Conservation (phyloP, 306 rosid genomes). For the Senna siamea region DNA sequence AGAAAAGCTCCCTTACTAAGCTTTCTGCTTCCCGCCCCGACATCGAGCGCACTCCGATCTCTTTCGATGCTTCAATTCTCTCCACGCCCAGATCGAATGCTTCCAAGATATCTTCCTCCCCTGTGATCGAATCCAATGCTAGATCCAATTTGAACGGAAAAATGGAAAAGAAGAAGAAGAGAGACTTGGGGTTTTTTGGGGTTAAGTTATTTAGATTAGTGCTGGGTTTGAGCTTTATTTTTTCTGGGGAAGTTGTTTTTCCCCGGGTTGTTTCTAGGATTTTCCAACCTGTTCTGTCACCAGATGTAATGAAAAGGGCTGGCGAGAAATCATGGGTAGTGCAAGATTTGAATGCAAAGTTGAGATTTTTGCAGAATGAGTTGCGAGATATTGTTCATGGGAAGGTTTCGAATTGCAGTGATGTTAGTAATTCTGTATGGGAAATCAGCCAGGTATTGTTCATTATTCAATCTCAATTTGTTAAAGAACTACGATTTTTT, state of each 20-base stretch:
- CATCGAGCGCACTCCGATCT: conserved; percentile 56
- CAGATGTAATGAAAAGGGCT: conserved; percentile 50
- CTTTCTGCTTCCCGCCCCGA: conserved; percentile 56
- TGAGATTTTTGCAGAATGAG: conserved; percentile 67
- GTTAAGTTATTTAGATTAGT: conserved; percentile 33
- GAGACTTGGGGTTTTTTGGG: conserved; percentile 35
- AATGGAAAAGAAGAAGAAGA: conserved; percentile 25
- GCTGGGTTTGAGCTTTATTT: conserved; percentile 49
- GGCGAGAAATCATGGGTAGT: conserved; percentile 52
- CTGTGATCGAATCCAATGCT: conserved; percentile 42
- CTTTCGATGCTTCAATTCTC: conserved; percentile 57
- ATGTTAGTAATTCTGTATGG: conserved; percentile 50
- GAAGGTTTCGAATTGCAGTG: conserved; percentile 68
- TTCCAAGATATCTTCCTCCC: conserved; percentile 30
- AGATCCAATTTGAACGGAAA: conserved; percentile 31
- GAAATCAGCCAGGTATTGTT: conserved; percentile 68
- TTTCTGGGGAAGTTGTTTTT: conserved; percentile 45
- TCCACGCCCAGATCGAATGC: conserved; percentile 55
- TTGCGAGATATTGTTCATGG: conserved; percentile 50
- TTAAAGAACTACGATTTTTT: background rate
- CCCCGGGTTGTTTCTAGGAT: conserved; percentile 45
- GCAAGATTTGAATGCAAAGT: conserved; percentile 64
- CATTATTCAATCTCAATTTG: background rate
- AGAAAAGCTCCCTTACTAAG: conserved; percentile 66
- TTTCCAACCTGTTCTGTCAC: conserved; percentile 48